These are phyloP conservation scores for Colletotrichum somersetense DNA, from an alignment of 2,329 filamentous ascomycete species.

Conservation along the genomic window DNA sequence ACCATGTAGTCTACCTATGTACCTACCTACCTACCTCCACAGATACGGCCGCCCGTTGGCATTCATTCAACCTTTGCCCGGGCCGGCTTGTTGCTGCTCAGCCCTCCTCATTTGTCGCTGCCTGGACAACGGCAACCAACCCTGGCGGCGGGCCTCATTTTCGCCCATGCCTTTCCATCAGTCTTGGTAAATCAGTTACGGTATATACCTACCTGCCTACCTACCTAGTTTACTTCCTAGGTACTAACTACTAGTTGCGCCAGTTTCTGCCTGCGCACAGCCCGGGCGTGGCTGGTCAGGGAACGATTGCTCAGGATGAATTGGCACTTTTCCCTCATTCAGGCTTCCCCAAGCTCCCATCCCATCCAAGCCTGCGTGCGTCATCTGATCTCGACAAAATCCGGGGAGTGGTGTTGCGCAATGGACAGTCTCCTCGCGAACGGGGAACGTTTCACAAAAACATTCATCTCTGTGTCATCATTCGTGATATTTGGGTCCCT, in stretches of 20 bases:
- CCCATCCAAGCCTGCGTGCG: constrained; percentile 10
- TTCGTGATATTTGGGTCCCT: constrained; percentile 24
- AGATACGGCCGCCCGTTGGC: constrained; percentile 12
- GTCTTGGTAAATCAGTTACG: constrained; percentile 11
- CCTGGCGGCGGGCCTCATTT: neutral
- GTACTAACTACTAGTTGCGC: neutral
- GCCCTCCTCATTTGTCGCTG: constrained; percentile 32
- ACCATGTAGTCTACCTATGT: no score
- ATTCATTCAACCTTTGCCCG: neutral
- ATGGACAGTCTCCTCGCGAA: constrained; percentile 18
- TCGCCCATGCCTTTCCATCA: constrained; percentile 16
- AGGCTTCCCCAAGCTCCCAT: neutral
- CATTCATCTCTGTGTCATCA: constrained; percentile 41
- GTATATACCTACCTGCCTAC: no score
- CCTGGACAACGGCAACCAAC: constrained; percentile 24
- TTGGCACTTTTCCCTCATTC: neutral
- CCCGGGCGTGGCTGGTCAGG: constrained; percentile 6
- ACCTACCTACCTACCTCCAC: neutral
- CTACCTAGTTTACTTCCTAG: no score
- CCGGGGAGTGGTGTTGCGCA: neutral
- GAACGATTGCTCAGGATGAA: constrained; percentile 2
- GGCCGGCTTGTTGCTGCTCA: constrained; percentile 20
- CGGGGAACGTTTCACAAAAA: constrained; percentile 38
- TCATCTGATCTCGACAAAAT: constrained; percentile 29
- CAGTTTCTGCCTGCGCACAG: constrained; percentile 5